phyloP scores from a whole-genome alignment of 345 rosid species.

The Balakata baccata region DNA sequence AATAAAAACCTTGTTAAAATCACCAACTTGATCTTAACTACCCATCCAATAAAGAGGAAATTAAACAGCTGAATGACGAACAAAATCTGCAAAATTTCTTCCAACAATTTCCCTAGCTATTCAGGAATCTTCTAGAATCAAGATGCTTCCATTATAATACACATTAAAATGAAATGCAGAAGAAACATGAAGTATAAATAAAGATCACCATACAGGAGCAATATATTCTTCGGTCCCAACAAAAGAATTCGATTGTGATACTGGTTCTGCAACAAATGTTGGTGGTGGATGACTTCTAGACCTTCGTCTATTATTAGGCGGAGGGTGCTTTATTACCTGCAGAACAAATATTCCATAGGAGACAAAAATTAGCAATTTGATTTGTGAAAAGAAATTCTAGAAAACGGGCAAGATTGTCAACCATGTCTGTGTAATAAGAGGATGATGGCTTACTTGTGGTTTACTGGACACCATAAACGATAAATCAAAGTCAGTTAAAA shows the following conservation, averaged over 20 bases:
- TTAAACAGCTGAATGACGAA: not conserved
- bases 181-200: conserved; percentile 2
- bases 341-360: not conserved
- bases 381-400: not conserved
- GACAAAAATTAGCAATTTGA: not conserved
- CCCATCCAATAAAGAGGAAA: not conserved
- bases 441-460: conserved; percentile 54
- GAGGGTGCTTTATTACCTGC: conserved; percentile 62
- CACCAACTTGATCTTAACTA: not conserved
- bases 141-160: not conserved
- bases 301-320: conserved; percentile 52
- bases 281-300: conserved; percentile 72
- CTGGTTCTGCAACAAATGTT: conserved; percentile 82
- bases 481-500: conserved; percentile 88
- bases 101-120: not conserved
- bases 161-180: too few species aligned
- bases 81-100: conserved; percentile 1
- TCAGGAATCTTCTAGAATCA: not conserved
- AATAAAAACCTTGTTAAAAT: not conserved
- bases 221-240: conserved; percentile 98
- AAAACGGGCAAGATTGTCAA: not conserved
- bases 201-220: conserved; percentile 67
- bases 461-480: conserved; percentile 72
- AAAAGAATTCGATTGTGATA: conserved; percentile 75
- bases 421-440: conserved; percentile 12